These are phyloP conservation scores for Xerocomellus dryophilus DNA, from an alignment of 768 basidiomycete species.

Conservation along the genomic window DNA sequence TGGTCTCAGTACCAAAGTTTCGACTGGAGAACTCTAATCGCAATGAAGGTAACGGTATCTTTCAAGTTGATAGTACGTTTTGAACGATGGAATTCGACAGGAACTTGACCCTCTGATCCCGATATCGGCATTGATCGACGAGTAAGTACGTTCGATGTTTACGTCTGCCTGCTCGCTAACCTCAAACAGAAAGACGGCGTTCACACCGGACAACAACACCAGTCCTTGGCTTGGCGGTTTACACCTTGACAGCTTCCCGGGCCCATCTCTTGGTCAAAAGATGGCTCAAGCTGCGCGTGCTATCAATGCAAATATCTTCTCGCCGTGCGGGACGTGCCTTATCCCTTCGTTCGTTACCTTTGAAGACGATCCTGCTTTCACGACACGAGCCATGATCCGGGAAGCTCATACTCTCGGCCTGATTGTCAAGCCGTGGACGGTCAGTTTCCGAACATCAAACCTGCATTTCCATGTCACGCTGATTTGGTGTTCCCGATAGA, in stretches of 20 bases:
- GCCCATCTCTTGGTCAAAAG: conserved; percentile 52
- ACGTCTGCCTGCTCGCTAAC: not conserved
- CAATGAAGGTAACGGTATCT: conserved; percentile 54
- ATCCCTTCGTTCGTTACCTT: conserved; percentile 44
- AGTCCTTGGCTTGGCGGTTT: conserved; percentile 73
- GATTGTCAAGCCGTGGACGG: conserved; percentile 72
- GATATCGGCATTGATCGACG: conserved; percentile 64
- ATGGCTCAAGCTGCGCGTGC: conserved; percentile 67
- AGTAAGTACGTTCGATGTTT: conserved; percentile 38
- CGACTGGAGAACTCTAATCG: conserved; percentile 73
- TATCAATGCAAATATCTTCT: conserved; percentile 64
- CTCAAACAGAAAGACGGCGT: conserved; percentile 37
- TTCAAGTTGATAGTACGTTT: not conserved
- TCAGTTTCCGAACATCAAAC: conserved; percentile 30
- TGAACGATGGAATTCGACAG: conserved; percentile 31
- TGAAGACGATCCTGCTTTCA: conserved; percentile 51
- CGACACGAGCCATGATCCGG: conserved; percentile 65
- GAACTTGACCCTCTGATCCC: conserved; percentile 52
- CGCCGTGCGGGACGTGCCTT: conserved; percentile 48
- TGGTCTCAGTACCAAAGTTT: conserved; percentile 70
- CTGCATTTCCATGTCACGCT: not conserved
- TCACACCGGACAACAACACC: conserved; percentile 39
- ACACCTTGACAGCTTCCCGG: conserved; percentile 60
- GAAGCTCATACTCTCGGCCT: conserved; percentile 63
- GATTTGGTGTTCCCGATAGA: conserved; percentile 35